Percentiles rank a stretch among this genome's conserved stretches.
These are phyloP conservation scores for Aspergillus sclerotialis DNA, from an alignment of 2,329 filamentous ascomycete genomes.

Conservation along the genomic window DNA sequence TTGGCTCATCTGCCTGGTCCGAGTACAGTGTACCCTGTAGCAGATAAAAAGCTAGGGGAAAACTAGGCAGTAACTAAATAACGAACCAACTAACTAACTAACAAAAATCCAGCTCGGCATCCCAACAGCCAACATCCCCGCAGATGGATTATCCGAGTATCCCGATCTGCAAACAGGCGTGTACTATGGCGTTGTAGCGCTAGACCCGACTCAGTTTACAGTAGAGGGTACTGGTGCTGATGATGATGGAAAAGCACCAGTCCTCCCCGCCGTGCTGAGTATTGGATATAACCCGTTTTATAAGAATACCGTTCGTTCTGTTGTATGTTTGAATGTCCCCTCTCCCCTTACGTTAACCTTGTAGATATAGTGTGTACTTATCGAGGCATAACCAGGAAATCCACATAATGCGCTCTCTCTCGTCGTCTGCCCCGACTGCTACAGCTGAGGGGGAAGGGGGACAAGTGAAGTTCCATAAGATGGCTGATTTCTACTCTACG, in stretches of 20 bases:
- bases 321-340: conserved; percentile 43
- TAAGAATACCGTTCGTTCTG: conserved; percentile 78
- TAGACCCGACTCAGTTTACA: conserved; percentile 42
- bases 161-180: conserved; percentile 66
- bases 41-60: too few relatives aligned
- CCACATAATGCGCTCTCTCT: conserved; percentile 74
- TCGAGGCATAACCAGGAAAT: conserved; percentile 53
- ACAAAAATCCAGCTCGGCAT: conserved; percentile 74
- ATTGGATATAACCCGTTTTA: conserved; percentile 98
- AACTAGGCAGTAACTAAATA: too few relatives aligned
- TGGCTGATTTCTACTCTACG: conserved; percentile 74
- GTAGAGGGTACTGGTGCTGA: conserved; percentile 9
- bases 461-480: conserved; percentile 31
- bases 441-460: conserved; percentile 9
- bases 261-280: conserved; percentile 85
- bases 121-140: conserved; percentile 82
- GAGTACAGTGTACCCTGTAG: not conserved
- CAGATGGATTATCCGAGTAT: conserved; percentile 57
- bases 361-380: not conserved
- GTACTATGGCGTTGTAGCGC: conserved; percentile 86
- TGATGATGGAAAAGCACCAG: conserved; percentile 16
- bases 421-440: conserved; percentile 28
- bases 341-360: not conserved
- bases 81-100: too few relatives aligned
- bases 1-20: not conserved